Conservation (phyloP, 208 protist genomes). For the Leishmania gerbilli region DNA sequence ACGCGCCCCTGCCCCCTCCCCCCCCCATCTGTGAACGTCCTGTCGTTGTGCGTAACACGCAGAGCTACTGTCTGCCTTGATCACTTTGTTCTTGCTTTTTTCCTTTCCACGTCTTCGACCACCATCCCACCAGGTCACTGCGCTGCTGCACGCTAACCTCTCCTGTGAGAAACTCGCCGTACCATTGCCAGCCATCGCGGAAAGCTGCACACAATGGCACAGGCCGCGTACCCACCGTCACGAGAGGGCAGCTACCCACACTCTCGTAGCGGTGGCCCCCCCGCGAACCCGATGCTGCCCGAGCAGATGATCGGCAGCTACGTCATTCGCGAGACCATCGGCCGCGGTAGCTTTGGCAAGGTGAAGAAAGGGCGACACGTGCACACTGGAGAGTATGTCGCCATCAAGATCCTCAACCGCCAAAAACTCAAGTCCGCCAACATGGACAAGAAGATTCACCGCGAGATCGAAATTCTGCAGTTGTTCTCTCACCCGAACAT, state of each 20-base stretch:
- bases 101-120: background rate
- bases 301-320: slow-evolving; percentile 97
- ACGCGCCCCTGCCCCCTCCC: background rate
- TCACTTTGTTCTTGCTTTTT: background rate
- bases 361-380: slow-evolving; percentile 98
- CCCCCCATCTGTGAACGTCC: background rate
- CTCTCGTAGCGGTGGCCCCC: slow-evolving; percentile 11
- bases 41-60: background rate
- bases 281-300: slow-evolving; percentile 9
- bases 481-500: slow-evolving; percentile 99
- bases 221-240: slow-evolving; percentile 15
- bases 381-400: slow-evolving; percentile 96
- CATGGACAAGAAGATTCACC: slow-evolving; percentile 93
- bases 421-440: slow-evolving; percentile 95
- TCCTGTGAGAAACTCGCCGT: background rate
- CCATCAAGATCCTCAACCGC: slow-evolving; percentile 99
- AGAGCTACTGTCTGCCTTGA: background rate
- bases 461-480: slow-evolving; percentile 99
- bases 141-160: background rate
- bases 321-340: slow-evolving; percentile 97
- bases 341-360: slow-evolving; percentile 99
- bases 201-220: slow-evolving; percentile 18
- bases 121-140: background rate
- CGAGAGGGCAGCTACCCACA: slow-evolving; percentile 24
- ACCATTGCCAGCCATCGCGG: background rate